These are phyloP conservation scores for Schizopora paradoxa DNA, from an alignment of 1,284 basidiomycete species.

Conservation along the genomic window DNA sequence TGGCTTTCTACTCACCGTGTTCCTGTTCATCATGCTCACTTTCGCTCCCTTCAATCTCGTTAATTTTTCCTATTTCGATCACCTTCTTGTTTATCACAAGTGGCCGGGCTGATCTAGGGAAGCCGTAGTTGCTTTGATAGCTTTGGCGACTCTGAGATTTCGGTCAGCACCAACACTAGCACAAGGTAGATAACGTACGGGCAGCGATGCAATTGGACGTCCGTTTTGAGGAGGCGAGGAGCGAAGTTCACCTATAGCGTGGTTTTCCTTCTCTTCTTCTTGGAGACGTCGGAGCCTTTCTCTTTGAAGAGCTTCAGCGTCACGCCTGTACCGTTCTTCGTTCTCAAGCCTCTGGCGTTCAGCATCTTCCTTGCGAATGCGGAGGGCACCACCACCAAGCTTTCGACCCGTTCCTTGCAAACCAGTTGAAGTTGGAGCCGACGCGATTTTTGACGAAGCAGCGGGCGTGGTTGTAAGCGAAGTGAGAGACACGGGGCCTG, in stretches of 20 bases:
- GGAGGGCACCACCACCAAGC: slow-evolving; percentile 11
- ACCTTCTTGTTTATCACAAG: slow-evolving; percentile 7
- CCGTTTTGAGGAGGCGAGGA: slow-evolving; percentile 11
- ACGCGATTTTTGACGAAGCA: slow-evolving; percentile 1
- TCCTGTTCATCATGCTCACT: slow-evolving; percentile 3
- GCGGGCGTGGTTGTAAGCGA: slow-evolving; percentile 3
- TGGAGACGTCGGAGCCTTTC: slow-evolving; percentile 8
- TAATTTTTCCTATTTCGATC: slow-evolving; percentile 7
- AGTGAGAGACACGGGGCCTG: slow-evolving; percentile 10
- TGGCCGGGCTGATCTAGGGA: slow-evolving; percentile 9
- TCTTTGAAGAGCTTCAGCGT: slow-evolving; percentile 11
- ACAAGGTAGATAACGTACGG: background rate
- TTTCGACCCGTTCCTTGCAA: slow-evolving; percentile 13
- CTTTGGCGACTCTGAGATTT: background rate
- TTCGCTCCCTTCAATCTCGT: slow-evolving; percentile 10
- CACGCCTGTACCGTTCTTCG: slow-evolving; percentile 12
- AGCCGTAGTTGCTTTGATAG: slow-evolving; percentile 4
- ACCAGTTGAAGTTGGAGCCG: slow-evolving; percentile 11
- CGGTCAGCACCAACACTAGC: background rate
- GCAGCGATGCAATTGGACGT: slow-evolving; percentile 8
- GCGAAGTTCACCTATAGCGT: slow-evolving; percentile 4
- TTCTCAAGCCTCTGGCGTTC: slow-evolving; percentile 16
- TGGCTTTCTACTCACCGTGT: background rate
- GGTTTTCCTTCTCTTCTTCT: slow-evolving; percentile 17
- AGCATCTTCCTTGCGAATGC: slow-evolving; percentile 16